Base-by-base conservation (phyloP, 2,329 filamentous ascomycete species). In the Ilyonectria mors-panacis region DNA sequence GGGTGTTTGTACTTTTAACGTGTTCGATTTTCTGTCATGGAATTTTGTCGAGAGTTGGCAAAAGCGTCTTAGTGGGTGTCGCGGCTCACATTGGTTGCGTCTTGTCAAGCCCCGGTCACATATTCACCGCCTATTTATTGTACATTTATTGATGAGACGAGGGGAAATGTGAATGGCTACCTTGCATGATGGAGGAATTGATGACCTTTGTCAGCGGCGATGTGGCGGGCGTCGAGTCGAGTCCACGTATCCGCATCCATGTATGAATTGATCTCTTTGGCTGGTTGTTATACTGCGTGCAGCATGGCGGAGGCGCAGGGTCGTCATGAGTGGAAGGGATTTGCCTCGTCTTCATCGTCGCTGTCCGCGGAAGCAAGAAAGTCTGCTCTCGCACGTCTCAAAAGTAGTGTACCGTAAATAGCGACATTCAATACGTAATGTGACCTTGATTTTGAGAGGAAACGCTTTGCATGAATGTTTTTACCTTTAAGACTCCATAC, bases 51-150 rank as follows among this genome's bases (percentile, higher is more conserved):
- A 44, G 56, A 58, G 61, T 59, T 26, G 28, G 48, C 21, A 44
- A 39, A 56, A 48, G 65, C 57, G 45, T n/a, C 26, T 54, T 62
- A 37, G 57, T 51, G 59, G 59, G 66, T 42, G 55, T 42, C 8
- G 23, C 15, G 59, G 48, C 54, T 58, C 26, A 45, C 12, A 23
- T 45, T 23, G 19, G 44, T 44, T n/a, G 19, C 37, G 21, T 12
- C 30, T 59, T 39, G 19, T 19, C 3, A 54, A 13, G 44, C 28
- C 19, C 19, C 51, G 15, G 23, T 56, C 21, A 44, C 51, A 56
- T 51, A 56, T 59, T 60, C 33, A 47, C 37, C 23, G 54, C 51
- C 35, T 56, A 50, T 60, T 48, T 60, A 44, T 44, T 51, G 63
- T 56, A 50, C 35, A 60, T 51, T 44, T 39, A 15, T 30, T 48